Evolutionary conservation across 192 early-diverging fungal species (phyloP).

Genomic region (Chytriomyces sp.): DNA sequence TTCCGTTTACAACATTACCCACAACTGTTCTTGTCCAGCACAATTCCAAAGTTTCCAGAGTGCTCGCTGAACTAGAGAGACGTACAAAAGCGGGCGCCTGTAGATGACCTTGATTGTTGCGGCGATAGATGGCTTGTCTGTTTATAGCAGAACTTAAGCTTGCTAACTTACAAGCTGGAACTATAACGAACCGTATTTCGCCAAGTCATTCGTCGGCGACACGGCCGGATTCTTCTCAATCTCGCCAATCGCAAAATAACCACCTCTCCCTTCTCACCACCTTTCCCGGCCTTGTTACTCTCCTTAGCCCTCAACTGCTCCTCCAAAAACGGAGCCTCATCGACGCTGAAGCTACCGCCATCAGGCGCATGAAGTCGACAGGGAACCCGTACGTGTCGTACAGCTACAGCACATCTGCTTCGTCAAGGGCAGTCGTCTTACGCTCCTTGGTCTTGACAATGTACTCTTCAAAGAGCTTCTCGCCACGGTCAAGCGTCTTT

Average conservation of each 20-base stretch:
- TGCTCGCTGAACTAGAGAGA: slow-evolving; percentile 52
- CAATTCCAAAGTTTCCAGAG: slow-evolving; percentile 75
- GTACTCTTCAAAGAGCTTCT: slow-evolving; percentile 86
- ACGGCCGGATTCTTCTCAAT: slow-evolving; percentile 75
- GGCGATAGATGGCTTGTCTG: slow-evolving; percentile 65
- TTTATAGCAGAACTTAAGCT: not conserved
- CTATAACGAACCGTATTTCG: slow-evolving; percentile 72
- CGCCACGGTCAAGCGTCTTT: slow-evolving; percentile 95
- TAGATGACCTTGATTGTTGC: slow-evolving; percentile 83
- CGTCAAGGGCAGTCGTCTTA: slow-evolving; percentile 66
- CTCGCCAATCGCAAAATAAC: slow-evolving; percentile 84
- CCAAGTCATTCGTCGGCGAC: slow-evolving; percentile 79
- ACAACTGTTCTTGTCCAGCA: slow-evolving; percentile 93
- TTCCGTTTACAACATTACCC: slow-evolving; percentile 81
- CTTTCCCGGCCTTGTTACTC: slow-evolving; percentile 60
- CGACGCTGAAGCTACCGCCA: slow-evolving; percentile 90
- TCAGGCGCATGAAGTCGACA: slow-evolving; percentile 92
- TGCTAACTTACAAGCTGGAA: not conserved
- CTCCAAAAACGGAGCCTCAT: slow-evolving; percentile 80
- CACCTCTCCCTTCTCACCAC: slow-evolving; percentile 52
- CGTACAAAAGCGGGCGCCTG: slow-evolving; percentile 50
- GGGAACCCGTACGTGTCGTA: slow-evolving; percentile 99
- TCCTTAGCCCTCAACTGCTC: slow-evolving; percentile 81
- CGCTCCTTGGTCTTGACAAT: slow-evolving; percentile 67
- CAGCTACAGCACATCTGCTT: slow-evolving; percentile 92